Evolutionary conservation across 805 yeast genomes (phyloP), one percentile per base, ranked within the genome.

Genomic region (Saccharomycopsis sp.): DNA sequence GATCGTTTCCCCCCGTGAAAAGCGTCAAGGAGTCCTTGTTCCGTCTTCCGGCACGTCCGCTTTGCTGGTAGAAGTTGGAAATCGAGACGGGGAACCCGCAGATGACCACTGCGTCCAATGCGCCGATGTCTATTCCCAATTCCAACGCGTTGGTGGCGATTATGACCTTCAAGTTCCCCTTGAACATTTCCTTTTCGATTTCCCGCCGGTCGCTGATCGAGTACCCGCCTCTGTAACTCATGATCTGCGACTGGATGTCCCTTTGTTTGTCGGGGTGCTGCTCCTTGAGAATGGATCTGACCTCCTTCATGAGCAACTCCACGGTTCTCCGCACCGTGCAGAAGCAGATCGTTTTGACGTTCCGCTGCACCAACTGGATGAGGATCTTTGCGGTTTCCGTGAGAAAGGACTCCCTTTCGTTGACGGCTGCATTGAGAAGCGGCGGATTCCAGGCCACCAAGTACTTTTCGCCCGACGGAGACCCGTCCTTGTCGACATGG

Each of bases 161-260:
- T 24, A 95, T 88, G 0, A 97, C 97, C 59, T 85, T 76, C 24
- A 94, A 70, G 56, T 84, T 81, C 0, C 98, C 97, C 62, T 80
- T 81, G 68, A 94, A 94, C 97, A 94, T 89, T 64, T 88, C 89
- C 52, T 79, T 76, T 69, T 94, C 99, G 58, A 94, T 92, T 56
- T 82, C 79, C 63, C 99, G 79, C 63, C 99, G 78, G 66, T 92
- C 98, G 1, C 79, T 71, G 1, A 91, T 84, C 2, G 96, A 82
- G 67, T 94, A 94, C 1, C 99, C 99, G 41, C 98, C 99, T 63
- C 99, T 75, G 65, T 94, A 94, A 54, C 96, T 83, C 95, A 90
- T 89, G 2, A 91, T 85, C 58, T 85, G 86, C n/a, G 80, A 73
- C 2, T 76, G 66, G 53, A 82, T 65, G 34, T 79, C 79, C 12